Conservation (phyloP, 2,329 filamentous ascomycete genomes). For the Fusarium verrucosum region DNA sequence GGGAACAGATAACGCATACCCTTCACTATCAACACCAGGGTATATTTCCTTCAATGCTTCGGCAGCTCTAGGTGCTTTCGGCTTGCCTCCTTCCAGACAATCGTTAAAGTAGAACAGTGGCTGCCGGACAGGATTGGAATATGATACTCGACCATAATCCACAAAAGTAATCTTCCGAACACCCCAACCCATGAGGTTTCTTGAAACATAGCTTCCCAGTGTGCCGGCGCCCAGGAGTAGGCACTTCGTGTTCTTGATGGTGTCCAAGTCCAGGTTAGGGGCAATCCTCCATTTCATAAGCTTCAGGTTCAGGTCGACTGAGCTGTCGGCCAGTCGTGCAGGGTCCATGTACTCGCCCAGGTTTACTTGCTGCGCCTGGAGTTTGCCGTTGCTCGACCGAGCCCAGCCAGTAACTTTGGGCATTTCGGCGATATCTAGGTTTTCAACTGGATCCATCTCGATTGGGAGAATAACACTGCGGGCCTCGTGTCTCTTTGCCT, state of each 20-base stretch:
- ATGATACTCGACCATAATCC: constrained; percentile 92
- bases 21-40: constrained; percentile 83
- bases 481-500: constrained; percentile 78
- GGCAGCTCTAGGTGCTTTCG: constrained; percentile 84
- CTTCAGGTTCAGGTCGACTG: constrained; percentile 95
- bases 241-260: constrained; percentile 89
- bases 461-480: constrained; percentile 82
- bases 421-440: constrained; percentile 63
- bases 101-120: constrained; percentile 92
- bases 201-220: constrained; percentile 90
- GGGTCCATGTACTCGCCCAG: constrained; percentile 96
- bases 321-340: constrained; percentile 84
- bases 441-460: constrained; percentile 60
- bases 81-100: constrained; percentile 83
- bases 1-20: constrained; percentile 85
- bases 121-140: constrained; percentile 95
- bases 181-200: constrained; percentile 94
- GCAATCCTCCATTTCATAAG: constrained; percentile 99
- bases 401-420: constrained; percentile 98
- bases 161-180: constrained; percentile 95
- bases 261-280: constrained; percentile 85
- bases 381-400: constrained; percentile 79
- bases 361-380: constrained; percentile 80
- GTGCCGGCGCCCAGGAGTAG: constrained; percentile 92
- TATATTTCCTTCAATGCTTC: constrained; percentile 86